Evolutionary conservation across 2,329 filamentous ascomycete species (phyloP), one percentile per base, ranked within the genome.

Genomic region (Colletotrichum tamarilloi): DNA sequence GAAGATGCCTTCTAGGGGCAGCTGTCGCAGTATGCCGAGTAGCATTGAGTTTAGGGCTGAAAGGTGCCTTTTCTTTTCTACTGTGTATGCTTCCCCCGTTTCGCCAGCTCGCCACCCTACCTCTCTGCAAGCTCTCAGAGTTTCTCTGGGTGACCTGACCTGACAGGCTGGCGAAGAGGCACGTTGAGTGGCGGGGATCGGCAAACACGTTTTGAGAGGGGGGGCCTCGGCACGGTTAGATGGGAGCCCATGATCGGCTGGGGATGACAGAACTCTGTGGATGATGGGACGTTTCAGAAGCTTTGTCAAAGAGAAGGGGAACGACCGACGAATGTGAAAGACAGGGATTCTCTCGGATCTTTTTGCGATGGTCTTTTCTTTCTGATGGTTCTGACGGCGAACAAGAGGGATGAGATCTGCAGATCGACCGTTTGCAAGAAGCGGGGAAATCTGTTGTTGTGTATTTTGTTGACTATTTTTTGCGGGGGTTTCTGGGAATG

Each of bases 281-380:
- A 26, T 11, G 60, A 42, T 9, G 65, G 56, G n/a, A 35, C 55
- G 58, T 69, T 73, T 69, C 70, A 52, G 56, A 42, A 26, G 55
- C 38, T 30, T 42, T 32, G 9, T 32, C 30, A 9, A 32, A 32
- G 30, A 32, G 30, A 32, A 32, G 30, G 30, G 2, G 30, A 32
- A 32, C 30, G 30, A 32, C 30, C 30, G 30, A 22, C 22, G 26
- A 8, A 5, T 5, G 24, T 26, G 30, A 68, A 58, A 26, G 52
- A 58, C 42, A 72, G 55, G 24, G 42, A 69, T 60, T 26, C 22
- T 11, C 58, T 19, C 19, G 26, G 42, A 16, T 8, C 16, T 35
- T 26, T 26, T 32, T n/a, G n/a, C 5, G 53, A 24, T 30, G 53
- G 16, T 62, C 30, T 35, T 38, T 8, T 12, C 32, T 35, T 28